A percentile compares a stretch with the other conserved stretches of the same genome.
phyloP scores from a whole-genome alignment of 805 yeast genomes.

The Yarrowia yakushimensis region DNA sequence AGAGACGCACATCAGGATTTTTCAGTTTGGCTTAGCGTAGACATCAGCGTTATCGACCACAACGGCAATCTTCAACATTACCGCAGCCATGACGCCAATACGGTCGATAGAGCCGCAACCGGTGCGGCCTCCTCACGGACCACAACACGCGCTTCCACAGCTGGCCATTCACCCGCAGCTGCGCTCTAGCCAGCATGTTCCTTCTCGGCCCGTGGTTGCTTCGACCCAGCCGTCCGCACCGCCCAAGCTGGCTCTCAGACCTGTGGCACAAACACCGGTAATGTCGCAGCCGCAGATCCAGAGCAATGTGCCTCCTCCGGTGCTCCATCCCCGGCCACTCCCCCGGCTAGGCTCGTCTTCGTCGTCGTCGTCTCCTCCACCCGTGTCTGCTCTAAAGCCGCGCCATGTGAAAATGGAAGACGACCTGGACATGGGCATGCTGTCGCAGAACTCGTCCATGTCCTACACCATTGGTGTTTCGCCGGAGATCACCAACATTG shows the following conservation, averaged over 20 bases:
- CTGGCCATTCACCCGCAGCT: conserved; percentile 21
- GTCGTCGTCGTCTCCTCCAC: conserved; percentile 17
- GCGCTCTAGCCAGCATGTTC: not conserved
- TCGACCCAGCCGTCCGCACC: not conserved
- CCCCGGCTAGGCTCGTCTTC: conserved; percentile 10
- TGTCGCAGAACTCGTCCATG: conserved; percentile 17
- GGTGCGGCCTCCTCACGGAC: conserved; percentile 4
- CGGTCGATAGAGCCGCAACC: conserved; percentile 25
- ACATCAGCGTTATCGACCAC: not conserved
- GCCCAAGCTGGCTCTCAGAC: conserved; percentile 19
- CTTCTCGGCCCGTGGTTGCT: not conserved
- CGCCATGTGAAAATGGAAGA: conserved; percentile 17
- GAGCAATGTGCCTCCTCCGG: conserved; percentile 5
- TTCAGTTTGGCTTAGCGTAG: not conserved
- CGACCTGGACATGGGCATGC: conserved; percentile 8
- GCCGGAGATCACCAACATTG: conserved; percentile 16
- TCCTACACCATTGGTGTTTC: conserved; percentile 8
- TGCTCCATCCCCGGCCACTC: conserved; percentile 12
- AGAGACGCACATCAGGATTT: not conserved
- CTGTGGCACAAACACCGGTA: not conserved
- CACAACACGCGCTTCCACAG: not conserved
- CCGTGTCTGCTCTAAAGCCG: not conserved
- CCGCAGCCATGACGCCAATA: conserved; percentile 18
- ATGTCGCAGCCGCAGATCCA: not conserved
- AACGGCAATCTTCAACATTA: not conserved